Evolutionary conservation across 306 rosid species (phyloP).

Genomic region (Comarum palustre): DNA sequence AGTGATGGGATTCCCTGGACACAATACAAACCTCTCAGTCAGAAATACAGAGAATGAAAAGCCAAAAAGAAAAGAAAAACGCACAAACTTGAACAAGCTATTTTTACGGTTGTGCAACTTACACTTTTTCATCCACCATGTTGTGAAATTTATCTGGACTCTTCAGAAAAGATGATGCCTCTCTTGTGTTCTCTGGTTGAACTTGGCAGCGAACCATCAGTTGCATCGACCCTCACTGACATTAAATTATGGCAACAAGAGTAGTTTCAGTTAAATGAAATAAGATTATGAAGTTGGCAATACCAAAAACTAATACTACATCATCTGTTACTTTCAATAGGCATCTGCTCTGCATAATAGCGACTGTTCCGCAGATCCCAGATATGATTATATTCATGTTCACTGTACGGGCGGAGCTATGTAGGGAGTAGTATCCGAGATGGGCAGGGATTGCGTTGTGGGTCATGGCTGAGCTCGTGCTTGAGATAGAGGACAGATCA

Average conservation of each 20-base stretch:
- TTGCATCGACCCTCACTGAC: constrained; percentile 55
- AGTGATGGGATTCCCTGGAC: constrained; percentile 38
- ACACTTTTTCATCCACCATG: constrained; percentile 39
- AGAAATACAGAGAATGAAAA: constrained; percentile 2
- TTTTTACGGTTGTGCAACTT: constrained; percentile 26
- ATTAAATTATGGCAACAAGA: constrained; percentile 20
- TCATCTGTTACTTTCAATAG: too few relatives aligned
- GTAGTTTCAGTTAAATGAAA: background rate
- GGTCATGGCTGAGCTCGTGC: constrained; percentile 90
- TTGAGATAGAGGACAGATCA: constrained; percentile 3
- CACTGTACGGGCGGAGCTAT: constrained; percentile 85
- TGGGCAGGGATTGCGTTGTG: constrained; percentile 83
- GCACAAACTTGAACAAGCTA: constrained; percentile 17
- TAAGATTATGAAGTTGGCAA: background rate
- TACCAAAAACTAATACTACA: background rate
- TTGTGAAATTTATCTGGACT: constrained; percentile 32
- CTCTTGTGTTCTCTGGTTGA: constrained; percentile 39
- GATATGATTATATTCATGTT: too few relatives aligned
- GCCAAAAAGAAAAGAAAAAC: background rate
- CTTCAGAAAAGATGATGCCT: constrained; percentile 42
- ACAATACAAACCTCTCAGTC: constrained; percentile 25
- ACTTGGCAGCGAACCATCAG: constrained; percentile 37
- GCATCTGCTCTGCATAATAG: too few relatives aligned
- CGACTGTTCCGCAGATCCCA: too few relatives aligned
- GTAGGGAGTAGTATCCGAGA: constrained; percentile 82